Percentiles rank a stretch among this genome's conserved stretches.
Evolutionary conservation across 2,329 filamentous ascomycete genomes (phyloP).

Genomic region (Chrysoporthe puriensis): DNA sequence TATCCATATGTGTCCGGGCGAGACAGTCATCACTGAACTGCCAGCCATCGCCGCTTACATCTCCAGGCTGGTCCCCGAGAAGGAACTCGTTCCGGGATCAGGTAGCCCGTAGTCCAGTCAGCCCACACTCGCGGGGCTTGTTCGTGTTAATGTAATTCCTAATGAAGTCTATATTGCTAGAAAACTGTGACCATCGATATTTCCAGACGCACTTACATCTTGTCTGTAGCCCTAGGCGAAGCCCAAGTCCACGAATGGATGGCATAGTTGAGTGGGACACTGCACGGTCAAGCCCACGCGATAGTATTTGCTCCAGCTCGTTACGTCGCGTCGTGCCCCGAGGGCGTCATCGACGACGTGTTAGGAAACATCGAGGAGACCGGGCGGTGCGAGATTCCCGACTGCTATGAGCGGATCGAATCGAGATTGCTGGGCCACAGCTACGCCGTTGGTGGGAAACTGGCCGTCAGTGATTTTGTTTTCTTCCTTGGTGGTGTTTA

Average conservation of each 20-base stretch:
- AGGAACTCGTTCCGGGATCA: not conserved
- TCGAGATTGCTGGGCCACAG: constrained; percentile 22
- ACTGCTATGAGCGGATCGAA: constrained; percentile 30
- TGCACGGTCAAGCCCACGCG: constrained; percentile 38
- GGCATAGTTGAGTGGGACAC: constrained; percentile 38
- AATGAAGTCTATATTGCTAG: not conserved
- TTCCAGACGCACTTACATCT: not conserved
- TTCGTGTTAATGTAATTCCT: no score
- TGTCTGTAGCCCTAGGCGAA: constrained; percentile 25
- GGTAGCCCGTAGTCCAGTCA: not conserved
- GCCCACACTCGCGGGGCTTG: no score
- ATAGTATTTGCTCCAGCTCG: constrained; percentile 34
- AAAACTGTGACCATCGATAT: not conserved
- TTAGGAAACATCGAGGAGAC: constrained; percentile 34
- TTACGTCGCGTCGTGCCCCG: constrained; percentile 31
- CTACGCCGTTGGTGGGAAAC: constrained; percentile 20
- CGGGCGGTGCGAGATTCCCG: constrained; percentile 1
- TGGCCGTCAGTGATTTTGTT: constrained; percentile 31
- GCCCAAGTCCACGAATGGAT: constrained; percentile 40
- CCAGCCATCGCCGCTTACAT: constrained; percentile 40
- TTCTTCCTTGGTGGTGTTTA: constrained; percentile 20
- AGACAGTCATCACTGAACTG: constrained; percentile 39
- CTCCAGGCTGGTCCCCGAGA: constrained; percentile 15
- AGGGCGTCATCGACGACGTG: constrained; percentile 29
- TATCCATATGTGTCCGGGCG: constrained; percentile 37